Conservation (phyloP, 78 protist species). For the Speleostelium caveatum region DNA sequence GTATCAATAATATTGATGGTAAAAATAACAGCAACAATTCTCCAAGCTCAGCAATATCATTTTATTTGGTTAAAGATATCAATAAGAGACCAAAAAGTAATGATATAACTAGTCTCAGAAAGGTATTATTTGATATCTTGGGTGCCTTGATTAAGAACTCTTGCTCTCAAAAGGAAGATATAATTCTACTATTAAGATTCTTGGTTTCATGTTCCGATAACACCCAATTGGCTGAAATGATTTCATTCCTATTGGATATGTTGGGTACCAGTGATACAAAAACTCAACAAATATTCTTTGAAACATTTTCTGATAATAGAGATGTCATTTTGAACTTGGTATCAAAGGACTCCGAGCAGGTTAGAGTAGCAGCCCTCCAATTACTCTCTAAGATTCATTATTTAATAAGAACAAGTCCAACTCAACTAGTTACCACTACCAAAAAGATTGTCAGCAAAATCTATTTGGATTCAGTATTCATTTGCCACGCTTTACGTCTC, state of each 20-base stretch:
- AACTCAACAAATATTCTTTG: slow-evolving; percentile 23
- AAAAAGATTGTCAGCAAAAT: slow-evolving; percentile 8
- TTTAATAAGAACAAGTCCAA: too few species aligned
- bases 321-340: slow-evolving; percentile 35
- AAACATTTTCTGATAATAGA: slow-evolving; percentile 18
- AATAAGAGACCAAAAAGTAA: slow-evolving; percentile 11
- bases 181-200: slow-evolving; percentile 11
- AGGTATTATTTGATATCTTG: slow-evolving; percentile 14
- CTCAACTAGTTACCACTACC: too few species aligned
- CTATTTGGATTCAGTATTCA: slow-evolving; percentile 59
- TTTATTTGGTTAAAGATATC: background rate
- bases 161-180: slow-evolving; percentile 17
- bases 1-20: background rate
- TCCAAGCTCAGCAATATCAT: background rate
- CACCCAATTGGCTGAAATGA: slow-evolving; percentile 33
- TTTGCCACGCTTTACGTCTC: slow-evolving; percentile 26
- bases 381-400: slow-evolving; percentile 26
- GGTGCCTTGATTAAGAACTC: slow-evolving; percentile 6
- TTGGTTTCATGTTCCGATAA: slow-evolving; percentile 12
- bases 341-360: slow-evolving; percentile 26
- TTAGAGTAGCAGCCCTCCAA: slow-evolving; percentile 39
- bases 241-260: slow-evolving; percentile 44
- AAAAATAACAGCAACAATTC: background rate
- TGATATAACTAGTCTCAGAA: slow-evolving; percentile 27
- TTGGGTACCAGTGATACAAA: background rate